Evolutionary conservation across 257 asterid genomes (phyloP).

Genomic region (Salvia splendens): DNA sequence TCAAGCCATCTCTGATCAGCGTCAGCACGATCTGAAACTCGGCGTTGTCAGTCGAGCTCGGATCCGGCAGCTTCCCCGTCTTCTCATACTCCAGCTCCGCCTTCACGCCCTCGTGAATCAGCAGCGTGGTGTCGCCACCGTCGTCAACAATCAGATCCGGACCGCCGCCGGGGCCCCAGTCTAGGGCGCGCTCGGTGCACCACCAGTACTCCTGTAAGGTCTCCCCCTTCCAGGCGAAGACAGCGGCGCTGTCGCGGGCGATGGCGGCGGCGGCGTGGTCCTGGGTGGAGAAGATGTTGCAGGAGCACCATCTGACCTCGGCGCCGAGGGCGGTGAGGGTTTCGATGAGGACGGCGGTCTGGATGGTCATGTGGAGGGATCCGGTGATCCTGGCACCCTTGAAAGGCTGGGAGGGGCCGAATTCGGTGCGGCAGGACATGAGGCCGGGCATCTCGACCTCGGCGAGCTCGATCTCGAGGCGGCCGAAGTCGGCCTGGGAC

Average conservation of each 20-base stretch:
- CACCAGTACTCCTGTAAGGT: conserved; percentile 43
- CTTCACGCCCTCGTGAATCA: conserved; percentile 42
- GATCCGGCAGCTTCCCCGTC: conserved; percentile 37
- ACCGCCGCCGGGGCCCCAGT: conserved; percentile 42
- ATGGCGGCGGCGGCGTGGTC: conserved; percentile 43
- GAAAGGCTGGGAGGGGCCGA: conserved; percentile 41
- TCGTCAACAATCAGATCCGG: conserved; percentile 41
- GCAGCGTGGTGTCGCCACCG: conserved; percentile 38
- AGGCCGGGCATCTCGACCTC: conserved; percentile 56
- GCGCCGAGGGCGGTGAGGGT: conserved; percentile 56
- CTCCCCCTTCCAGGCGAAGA: conserved; percentile 38
- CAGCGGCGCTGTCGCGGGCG: conserved; percentile 39
- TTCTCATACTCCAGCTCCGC: conserved; percentile 39
- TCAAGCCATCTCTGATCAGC: conserved; percentile 33
- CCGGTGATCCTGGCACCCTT: conserved; percentile 40
- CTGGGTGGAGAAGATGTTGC: conserved; percentile 44
- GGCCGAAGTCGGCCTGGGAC: conserved; percentile 58
- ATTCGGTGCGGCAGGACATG: conserved; percentile 36
- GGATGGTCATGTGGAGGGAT: conserved; percentile 53
- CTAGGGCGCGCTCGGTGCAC: conserved; percentile 44
- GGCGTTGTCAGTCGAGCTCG: conserved; percentile 35
- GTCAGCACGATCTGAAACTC: conserved; percentile 40
- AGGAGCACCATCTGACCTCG: conserved; percentile 47
- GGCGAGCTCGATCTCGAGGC: conserved; percentile 52
- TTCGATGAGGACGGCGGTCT: conserved; percentile 49